Evolutionary conservation across 2,329 filamentous ascomycete species (phyloP).

Genomic region (Colletotrichum scovillei): DNA sequence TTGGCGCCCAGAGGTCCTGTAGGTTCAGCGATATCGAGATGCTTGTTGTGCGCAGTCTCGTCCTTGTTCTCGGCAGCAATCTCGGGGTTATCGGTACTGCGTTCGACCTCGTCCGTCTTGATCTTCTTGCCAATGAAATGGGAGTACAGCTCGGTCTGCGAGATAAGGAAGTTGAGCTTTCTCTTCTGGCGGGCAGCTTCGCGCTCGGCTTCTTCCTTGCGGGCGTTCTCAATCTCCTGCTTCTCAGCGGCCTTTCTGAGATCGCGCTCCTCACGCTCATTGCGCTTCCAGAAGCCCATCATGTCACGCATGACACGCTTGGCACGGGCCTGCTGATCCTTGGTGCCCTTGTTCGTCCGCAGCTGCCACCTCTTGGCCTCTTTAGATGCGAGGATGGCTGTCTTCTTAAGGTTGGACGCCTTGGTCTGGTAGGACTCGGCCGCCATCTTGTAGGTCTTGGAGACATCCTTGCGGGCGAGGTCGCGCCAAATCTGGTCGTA

Average conservation of each 20-base stretch:
- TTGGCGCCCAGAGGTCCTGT: constrained; percentile 70
- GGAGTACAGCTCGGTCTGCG: constrained; percentile 97
- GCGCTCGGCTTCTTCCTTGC: constrained; percentile 95
- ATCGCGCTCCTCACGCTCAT: constrained; percentile 96
- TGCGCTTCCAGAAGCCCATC: constrained; percentile 99
- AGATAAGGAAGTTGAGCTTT: constrained; percentile 99
- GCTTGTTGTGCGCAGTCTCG: constrained; percentile 50
- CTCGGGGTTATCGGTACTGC: constrained; percentile 85
- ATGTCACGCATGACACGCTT: constrained; percentile 99
- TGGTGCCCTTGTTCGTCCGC: constrained; percentile 97
- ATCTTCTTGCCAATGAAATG: constrained; percentile 99
- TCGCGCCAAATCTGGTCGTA: constrained; percentile 98
- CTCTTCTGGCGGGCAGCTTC: constrained; percentile 97
- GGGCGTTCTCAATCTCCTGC: constrained; percentile 95
- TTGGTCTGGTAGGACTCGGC: constrained; percentile 87
- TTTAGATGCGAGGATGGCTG: constrained; percentile 94
- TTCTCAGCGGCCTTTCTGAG: constrained; percentile 93
- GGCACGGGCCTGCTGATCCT: constrained; percentile 94
- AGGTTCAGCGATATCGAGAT: constrained; percentile 62
- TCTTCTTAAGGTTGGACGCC: constrained; percentile 97
- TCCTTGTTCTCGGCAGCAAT: constrained; percentile 67
- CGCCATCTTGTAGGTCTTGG: constrained; percentile 91
- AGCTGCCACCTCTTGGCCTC: constrained; percentile 98
- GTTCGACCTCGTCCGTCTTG: constrained; percentile 94
- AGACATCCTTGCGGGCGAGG: constrained; percentile 91